Evolutionary conservation across 768 basidiomycete genomes (phyloP).

Genomic region (Phanerochaete carnosa): DNA sequence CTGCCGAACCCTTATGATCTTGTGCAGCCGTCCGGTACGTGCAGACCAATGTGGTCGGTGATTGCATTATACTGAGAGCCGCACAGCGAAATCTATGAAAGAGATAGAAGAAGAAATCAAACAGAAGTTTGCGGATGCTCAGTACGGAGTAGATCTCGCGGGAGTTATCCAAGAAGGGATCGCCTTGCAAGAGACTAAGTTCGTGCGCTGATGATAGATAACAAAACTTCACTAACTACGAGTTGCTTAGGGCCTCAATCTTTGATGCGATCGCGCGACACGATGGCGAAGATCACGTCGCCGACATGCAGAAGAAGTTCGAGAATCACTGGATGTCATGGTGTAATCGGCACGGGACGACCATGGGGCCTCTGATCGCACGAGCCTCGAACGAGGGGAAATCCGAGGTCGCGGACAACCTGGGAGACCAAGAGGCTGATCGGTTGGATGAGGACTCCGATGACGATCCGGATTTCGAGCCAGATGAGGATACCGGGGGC

Average conservation of each 20-base stretch:
- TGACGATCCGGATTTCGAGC: neutral
- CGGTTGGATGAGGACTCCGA: neutral
- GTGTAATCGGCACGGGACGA: neutral
- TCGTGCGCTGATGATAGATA: neutral
- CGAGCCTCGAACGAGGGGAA: neutral
- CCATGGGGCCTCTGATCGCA: neutral
- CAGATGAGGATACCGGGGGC: neutral
- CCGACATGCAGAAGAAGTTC: neutral
- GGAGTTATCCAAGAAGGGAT: conserved; percentile 1
- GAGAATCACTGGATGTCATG: neutral
- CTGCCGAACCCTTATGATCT: conserved; percentile 1
- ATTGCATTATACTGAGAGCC: neutral
- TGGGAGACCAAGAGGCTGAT: too few species aligned
- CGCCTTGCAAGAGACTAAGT: conserved; percentile 3
- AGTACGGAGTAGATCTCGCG: neutral
- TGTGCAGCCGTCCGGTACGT: neutral
- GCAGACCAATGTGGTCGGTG: neutral
- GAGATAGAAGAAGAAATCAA: neutral
- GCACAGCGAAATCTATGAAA: neutral
- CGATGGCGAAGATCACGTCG: neutral
- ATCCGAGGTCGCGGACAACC: neutral
- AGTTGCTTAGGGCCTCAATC: neutral
- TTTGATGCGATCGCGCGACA: neutral
- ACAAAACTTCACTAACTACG: neutral
- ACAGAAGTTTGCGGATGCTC: neutral